These are phyloP conservation scores for Skeletonema menzelii DNA, from an alignment of 108 stramenopile genomes.

Conservation along the genomic window DNA sequence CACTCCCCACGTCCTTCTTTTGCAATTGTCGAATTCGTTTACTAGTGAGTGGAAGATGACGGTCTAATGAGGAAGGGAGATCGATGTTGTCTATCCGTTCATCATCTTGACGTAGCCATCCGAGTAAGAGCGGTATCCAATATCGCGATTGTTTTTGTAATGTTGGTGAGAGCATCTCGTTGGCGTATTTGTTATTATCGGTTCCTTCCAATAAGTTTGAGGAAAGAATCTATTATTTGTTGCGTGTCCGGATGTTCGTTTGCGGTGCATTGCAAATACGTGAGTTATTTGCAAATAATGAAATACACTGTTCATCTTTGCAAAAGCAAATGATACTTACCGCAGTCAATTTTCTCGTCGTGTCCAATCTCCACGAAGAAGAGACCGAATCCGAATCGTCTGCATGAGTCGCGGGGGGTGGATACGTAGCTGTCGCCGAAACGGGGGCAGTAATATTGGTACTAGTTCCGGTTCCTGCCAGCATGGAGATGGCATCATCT, in stretches of 20 bases:
- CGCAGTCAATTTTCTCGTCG: slow-evolving; percentile 32
- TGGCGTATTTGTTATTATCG: background rate
- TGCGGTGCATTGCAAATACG: background rate
- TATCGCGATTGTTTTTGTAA: slow-evolving; percentile 38
- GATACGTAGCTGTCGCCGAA: background rate
- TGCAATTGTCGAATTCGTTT: slow-evolving; percentile 14
- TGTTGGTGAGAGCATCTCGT: slow-evolving; percentile 19
- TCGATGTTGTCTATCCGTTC: slow-evolving; percentile 2
- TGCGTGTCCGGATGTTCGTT: background rate
- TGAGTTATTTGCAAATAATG: background rate
- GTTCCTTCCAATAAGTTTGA: background rate
- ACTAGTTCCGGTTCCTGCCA: background rate
- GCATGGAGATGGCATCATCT: background rate
- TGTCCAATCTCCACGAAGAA: slow-evolving; percentile 36
- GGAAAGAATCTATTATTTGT: slow-evolving; percentile 5
- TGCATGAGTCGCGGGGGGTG: background rate
- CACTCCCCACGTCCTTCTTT: slow-evolving; percentile 1
- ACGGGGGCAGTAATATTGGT: background rate
- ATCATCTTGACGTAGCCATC: slow-evolving; percentile 29
- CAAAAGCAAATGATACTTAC: slow-evolving; percentile 14
- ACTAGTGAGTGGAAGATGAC: slow-evolving; percentile 10
- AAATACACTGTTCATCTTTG: background rate
- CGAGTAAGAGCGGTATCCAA: slow-evolving; percentile 37
- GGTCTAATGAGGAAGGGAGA: background rate
- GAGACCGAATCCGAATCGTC: background rate